Evolutionary conservation across 2,329 filamentous ascomycete genomes (phyloP), one percentile per base, ranked within the genome.

Genomic region (Orbilia blumenaviensis): DNA sequence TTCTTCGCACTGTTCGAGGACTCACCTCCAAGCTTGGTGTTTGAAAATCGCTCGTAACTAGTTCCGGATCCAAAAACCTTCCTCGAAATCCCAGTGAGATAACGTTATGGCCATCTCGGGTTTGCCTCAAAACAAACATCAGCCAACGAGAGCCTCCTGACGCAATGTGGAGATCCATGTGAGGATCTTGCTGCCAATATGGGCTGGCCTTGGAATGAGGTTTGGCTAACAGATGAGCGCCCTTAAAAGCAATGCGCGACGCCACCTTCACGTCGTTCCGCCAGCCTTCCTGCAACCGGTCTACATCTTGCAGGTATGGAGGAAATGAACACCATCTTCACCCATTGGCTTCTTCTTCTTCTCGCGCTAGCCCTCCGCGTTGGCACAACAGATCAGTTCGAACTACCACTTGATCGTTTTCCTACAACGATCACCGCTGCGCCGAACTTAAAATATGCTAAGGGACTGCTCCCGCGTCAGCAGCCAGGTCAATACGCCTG

Each of bases 371-470:
- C 34, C 12, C 18, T 52, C 2, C 25, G 46, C 46, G 54, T 25
- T 56, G 32, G 23, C 62, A 52, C 69, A 16, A 48, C 61, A 36
- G 54, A 54, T 32, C n/a, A 10, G 7, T 12, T 62, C 34, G 34
- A 61, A 62, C 54, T 63, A 18, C 44, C 36, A 18, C 66, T 63
- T 36, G 10, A 52, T 16, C 10, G 27, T 10, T 25, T 63, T 34
- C 54, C 63, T 25, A 56, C 62, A 25, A 66, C 72, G 38, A 76
- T 76, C 46, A 76, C 72, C 52, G 48, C 72, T 12, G 72, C 72
- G 41, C 64, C 72, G 8, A 34, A 69, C 42, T 10, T 67, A 34
- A 64, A 42, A 16, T 60, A 54, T 50, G 72, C 72, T 2, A 69
- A 44, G 61, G 64, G 46, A 14, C 64, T 76, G 4, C 27, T 50